Evolutionary conservation across 179 eudicot species (phyloP).

Genomic region (Patellifolia procumbens): DNA sequence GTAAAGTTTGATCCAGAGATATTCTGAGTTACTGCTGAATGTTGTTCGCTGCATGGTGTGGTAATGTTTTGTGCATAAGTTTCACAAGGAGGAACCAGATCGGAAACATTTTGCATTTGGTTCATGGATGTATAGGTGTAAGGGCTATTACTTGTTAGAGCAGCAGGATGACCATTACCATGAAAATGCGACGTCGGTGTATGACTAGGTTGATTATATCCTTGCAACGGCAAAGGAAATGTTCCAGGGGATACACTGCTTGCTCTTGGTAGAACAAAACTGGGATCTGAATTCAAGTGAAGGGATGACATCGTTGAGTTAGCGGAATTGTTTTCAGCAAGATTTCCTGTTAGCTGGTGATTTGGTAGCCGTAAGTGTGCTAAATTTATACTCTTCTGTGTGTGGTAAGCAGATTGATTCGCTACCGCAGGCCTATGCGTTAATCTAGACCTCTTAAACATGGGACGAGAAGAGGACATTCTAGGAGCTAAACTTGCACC

Average conservation of each 20-base stretch:
- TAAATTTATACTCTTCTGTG: slow-evolving; percentile 21
- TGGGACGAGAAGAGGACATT: slow-evolving; percentile 30
- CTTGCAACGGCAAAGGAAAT: slow-evolving; percentile 11
- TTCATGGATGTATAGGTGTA: slow-evolving; percentile 24
- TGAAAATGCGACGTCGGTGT: slow-evolving; percentile 26
- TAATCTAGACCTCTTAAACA: slow-evolving; percentile 42
- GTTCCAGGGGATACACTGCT: slow-evolving; percentile 18
- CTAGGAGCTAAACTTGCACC: slow-evolving; percentile 32
- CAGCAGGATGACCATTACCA: slow-evolving; percentile 26
- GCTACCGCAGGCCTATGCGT: slow-evolving; percentile 15
- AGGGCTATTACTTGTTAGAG: slow-evolving; percentile 26
- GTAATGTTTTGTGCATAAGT: slow-evolving; percentile 4
- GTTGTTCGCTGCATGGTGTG: slow-evolving; percentile 16
- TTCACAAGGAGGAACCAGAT: slow-evolving; percentile 17
- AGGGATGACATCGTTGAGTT: slow-evolving; percentile 26
- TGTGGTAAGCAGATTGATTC: slow-evolving; percentile 23
- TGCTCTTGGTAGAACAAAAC: slow-evolving; percentile 9
- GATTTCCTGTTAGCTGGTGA: slow-evolving; percentile 25
- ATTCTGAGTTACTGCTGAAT: slow-evolving; percentile 23
- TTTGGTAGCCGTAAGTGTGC: slow-evolving; percentile 25
- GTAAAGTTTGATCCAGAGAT: slow-evolving; percentile 14
- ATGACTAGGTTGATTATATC: slow-evolving; percentile 29
- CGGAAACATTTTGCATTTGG: slow-evolving; percentile 30
- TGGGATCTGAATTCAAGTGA: slow-evolving; percentile 18
- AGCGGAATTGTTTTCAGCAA: slow-evolving; percentile 19